These are phyloP conservation scores for Parafenestella ontariensis DNA, from an alignment of 2,329 filamentous ascomycete genomes.

Conservation along the genomic window DNA sequence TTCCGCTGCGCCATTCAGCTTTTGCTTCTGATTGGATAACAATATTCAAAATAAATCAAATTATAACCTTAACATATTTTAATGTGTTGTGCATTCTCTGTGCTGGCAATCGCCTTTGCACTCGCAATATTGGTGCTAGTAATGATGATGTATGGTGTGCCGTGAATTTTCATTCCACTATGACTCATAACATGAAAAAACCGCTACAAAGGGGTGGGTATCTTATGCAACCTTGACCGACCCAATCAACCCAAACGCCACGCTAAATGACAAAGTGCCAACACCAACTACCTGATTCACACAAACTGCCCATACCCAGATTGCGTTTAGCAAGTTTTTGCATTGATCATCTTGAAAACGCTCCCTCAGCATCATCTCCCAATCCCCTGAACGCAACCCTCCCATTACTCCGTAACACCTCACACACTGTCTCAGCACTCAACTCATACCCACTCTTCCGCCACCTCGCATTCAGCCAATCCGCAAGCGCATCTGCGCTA, in stretches of 20 bases:
- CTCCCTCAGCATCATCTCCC: slow-evolving; percentile 43
- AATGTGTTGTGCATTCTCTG: background rate
- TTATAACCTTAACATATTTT: background rate
- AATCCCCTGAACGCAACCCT: slow-evolving; percentile 45
- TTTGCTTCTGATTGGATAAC: slow-evolving; percentile 18
- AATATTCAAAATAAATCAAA: background rate
- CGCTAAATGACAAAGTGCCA: slow-evolving; percentile 7
- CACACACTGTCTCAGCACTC: slow-evolving; percentile 45
- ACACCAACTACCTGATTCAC: background rate
- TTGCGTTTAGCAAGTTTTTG: background rate
- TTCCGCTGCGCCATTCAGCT: slow-evolving; percentile 47
- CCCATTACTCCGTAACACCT: slow-evolving; percentile 44
- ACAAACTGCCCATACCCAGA: background rate
- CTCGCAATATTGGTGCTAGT: background rate
- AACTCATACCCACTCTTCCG: slow-evolving; percentile 45
- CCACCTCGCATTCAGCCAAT: slow-evolving; percentile 46
- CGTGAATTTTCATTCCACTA: background rate
- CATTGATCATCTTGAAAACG: slow-evolving; percentile 31
- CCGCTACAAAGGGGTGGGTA: slow-evolving; percentile 2
- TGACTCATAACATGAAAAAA: background rate
- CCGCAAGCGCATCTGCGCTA: slow-evolving; percentile 41
- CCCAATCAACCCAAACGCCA: slow-evolving; percentile 2
- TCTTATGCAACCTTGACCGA: slow-evolving; percentile 5
- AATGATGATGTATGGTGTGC: background rate
- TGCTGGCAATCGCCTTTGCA: background rate